Percentiles rank a stretch among this genome's conserved stretches.
These are phyloP conservation scores for Monascus ruber DNA, from an alignment of 2,329 filamentous ascomycete genomes.

Conservation along the genomic window DNA sequence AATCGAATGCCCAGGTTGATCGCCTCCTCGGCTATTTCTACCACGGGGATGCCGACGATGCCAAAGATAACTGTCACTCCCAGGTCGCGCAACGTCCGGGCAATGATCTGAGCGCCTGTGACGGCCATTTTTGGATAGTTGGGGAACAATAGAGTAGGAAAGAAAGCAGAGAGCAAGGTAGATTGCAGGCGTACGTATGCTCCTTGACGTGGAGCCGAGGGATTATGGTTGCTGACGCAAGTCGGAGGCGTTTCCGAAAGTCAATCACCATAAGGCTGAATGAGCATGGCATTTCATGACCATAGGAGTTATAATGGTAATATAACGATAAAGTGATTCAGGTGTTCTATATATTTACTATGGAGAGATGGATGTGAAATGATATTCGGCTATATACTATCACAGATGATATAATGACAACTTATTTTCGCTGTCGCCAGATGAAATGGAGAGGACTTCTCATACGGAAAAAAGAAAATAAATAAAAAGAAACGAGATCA, in stretches of 20 bases:
- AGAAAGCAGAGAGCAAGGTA: neutral
- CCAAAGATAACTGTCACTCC: constrained; percentile 43
- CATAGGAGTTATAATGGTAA: too few species aligned
- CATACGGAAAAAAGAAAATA: neutral
- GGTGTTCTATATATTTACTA: too few species aligned
- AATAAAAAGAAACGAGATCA: neutral
- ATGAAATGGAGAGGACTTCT: neutral
- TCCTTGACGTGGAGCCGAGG: too few species aligned
- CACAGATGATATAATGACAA: too few species aligned
- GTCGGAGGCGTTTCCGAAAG: too few species aligned
- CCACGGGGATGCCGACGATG: constrained; percentile 44
- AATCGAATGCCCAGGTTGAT: constrained; percentile 47
- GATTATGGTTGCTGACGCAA: too few species aligned
- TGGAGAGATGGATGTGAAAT: too few species aligned
- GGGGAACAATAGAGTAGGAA: neutral
- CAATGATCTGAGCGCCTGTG: constrained; percentile 37
- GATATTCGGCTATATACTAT: neutral
- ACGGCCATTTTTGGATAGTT: constrained; percentile 10
- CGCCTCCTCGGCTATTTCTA: constrained; percentile 47
- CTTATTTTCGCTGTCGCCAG: too few species aligned
- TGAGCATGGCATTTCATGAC: too few species aligned
- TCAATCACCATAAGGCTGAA: too few species aligned
- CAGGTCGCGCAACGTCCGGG: constrained; percentile 37
- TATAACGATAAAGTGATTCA: too few species aligned
- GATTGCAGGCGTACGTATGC: too few species aligned